Evolutionary conservation across 768 basidiomycete genomes (phyloP), one percentile per base, ranked within the genome.

Genomic region (Clitopilus hobsonii): DNA sequence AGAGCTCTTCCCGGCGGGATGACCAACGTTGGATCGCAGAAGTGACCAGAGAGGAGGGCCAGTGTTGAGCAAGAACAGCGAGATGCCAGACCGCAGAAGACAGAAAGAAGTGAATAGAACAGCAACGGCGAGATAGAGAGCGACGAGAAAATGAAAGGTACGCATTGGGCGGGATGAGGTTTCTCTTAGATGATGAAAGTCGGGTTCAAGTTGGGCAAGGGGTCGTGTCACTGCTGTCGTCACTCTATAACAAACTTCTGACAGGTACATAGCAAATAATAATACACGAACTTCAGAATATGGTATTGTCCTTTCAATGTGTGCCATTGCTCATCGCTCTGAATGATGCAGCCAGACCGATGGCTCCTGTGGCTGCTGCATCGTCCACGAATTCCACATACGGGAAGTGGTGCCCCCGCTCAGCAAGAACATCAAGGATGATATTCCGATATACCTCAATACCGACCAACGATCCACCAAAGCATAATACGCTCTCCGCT

Each of bases 401-500:
- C 54, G 73, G 75, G 71, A 93, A 89, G 2, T 78, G 71, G 62
- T 86, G 84, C 1, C 88, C 88, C 49, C 72, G 71, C 59, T 73
- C 64, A 52, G 67, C 74, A 22, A 92, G 77, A 24, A 79, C 78
- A 10, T 81, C 83, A 47, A 89, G 61, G 18, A 81, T 67, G 63
- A 83, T 63, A 23, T 78, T 69, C 52, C 85, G 72, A 58, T 93
- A 92, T 30, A 62, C 69, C 52, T 79, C 75, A 1, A 89, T 68
- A 2, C 87, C 84, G 3, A 83, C 83, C 58, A 93, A 67, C 18
- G 87, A 89, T n/a, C 91, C 91, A 7, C 91, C 91, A 54, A 92
- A 85, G 56, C 84, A 90, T 16, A 93, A 62, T 2, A 91, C 78
- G 28, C 82, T 75, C 1, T 84, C 76, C 32, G 71, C 65, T 0